Evolutionary conservation across 2,329 filamentous ascomycete genomes (phyloP).

Genomic region (Capronia americana): DNA sequence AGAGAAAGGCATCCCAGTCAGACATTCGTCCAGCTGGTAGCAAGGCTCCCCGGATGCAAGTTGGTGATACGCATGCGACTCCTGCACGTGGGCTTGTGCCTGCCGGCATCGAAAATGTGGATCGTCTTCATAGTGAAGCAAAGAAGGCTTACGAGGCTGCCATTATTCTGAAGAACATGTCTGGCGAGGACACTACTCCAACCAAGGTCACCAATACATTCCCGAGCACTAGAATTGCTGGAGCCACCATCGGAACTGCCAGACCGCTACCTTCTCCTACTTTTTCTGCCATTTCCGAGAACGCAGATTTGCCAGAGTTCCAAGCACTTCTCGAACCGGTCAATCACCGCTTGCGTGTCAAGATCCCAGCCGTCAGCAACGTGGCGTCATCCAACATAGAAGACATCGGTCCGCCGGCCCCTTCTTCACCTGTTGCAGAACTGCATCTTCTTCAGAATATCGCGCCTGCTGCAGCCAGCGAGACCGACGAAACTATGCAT

Average conservation of each 20-base stretch:
- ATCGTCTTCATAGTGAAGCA: conserved; percentile 3
- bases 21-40: conserved; percentile 12
- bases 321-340: conserved; percentile 7
- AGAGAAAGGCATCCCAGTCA: conserved; percentile 26
- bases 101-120: background rate
- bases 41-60: conserved; percentile 11
- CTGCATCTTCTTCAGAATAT: background rate
- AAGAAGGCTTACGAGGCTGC: background rate
- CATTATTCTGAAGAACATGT: background rate
- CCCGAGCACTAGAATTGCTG: background rate
- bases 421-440: background rate
- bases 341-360: conserved; percentile 4
- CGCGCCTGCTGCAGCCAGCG: background rate
- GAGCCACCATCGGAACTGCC: background rate
- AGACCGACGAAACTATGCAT: background rate
- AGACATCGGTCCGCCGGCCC: background rate
- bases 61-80: background rate
- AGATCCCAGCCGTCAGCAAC: conserved; percentile 3
- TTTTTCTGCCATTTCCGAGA: conserved; percentile 24
- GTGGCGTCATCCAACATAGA: background rate
- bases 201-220: background rate
- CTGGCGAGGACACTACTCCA: background rate
- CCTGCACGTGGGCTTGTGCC: background rate
- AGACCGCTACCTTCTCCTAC: conserved; percentile 13
- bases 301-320: conserved; percentile 21